Conservation (phyloP, 148 eudicot genomes). For the Mesembryanthemum crystallinum region DNA sequence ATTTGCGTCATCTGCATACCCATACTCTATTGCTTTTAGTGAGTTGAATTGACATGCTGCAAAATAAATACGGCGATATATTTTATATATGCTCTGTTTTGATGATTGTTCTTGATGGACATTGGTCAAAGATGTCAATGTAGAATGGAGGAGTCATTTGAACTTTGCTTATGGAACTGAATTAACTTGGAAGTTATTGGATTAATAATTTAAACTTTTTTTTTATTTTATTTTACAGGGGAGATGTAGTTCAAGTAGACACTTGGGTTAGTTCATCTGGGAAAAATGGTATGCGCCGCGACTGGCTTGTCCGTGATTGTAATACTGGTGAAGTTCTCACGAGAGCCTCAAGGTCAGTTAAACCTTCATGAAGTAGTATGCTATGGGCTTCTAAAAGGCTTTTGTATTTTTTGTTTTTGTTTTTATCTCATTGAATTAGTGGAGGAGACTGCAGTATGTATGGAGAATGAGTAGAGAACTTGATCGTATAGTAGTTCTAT, state of each 20-base stretch:
- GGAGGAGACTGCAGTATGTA: not conserved
- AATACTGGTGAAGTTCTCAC: conserved; percentile 78
- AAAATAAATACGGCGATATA: not conserved
- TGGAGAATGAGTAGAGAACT: not conserved
- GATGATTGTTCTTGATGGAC: no score
- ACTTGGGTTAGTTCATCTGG: conserved; percentile 94
- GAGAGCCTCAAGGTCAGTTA: conserved; percentile 81
- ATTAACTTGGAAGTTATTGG: not conserved
- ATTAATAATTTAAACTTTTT: conserved; percentile 9
- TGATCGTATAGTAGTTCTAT: not conserved
- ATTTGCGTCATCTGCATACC: not conserved
- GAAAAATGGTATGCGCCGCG: conserved; percentile 94
- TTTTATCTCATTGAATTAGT: not conserved
- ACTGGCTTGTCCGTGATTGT: conserved; percentile 80
- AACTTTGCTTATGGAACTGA: not conserved
- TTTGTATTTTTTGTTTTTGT: not conserved
- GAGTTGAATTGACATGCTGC: not conserved
- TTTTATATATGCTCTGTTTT: not conserved
- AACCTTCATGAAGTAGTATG: not conserved
- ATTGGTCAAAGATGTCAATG: no score
- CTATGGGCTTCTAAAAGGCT: not conserved
- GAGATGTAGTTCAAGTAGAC: conserved; percentile 95
- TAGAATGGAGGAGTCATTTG: no score
- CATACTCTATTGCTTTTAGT: not conserved
- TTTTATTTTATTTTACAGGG: conserved; percentile 50